These are phyloP conservation scores for Sporothrix dimorphospora DNA, from an alignment of 2,329 filamentous ascomycete genomes.

Conservation along the genomic window DNA sequence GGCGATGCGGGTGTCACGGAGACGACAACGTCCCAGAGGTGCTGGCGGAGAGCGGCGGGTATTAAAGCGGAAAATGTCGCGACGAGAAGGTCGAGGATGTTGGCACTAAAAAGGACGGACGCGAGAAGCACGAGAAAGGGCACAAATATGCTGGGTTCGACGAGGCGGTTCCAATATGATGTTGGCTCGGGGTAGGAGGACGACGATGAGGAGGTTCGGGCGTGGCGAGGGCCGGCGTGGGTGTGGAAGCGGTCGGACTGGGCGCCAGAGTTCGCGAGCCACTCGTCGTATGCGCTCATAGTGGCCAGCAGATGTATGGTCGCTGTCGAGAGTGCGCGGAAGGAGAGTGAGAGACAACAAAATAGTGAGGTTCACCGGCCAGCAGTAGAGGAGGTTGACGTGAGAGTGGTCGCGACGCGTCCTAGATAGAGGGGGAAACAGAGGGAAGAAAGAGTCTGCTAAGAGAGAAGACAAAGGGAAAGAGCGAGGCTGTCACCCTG, in stretches of 20 bases:
- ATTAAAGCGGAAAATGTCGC: conserved; percentile 33
- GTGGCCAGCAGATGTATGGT: neutral
- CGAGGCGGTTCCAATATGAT: conserved; percentile 40
- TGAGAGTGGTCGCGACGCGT: neutral
- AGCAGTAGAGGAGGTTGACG: conserved; percentile 6
- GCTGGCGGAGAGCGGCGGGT: conserved; percentile 46
- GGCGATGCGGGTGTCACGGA: conserved; percentile 59
- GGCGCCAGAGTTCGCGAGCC: conserved; percentile 35
- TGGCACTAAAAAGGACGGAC: conserved; percentile 43
- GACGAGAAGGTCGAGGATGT: conserved; percentile 33
- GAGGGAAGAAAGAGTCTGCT: neutral
- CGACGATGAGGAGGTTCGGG: neutral
- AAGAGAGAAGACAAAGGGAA: neutral
- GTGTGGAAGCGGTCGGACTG: conserved; percentile 38
- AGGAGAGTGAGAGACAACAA: neutral
- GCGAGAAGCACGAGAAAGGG: conserved; percentile 42
- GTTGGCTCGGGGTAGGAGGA: conserved; percentile 32
- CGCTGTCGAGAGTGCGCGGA: conserved; percentile 25
- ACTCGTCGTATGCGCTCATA: conserved; percentile 45
- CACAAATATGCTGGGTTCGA: conserved; percentile 44
- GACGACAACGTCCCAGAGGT: conserved; percentile 64
- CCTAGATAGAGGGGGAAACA: neutral
- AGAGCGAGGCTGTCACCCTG: conserved; percentile 13
- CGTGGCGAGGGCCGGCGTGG: conserved; percentile 33
- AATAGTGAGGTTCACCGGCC: conserved; percentile 14